Base-by-base conservation (phyloP, 148 eudicot species). In the Vaccinium vitisidaea region DNA sequence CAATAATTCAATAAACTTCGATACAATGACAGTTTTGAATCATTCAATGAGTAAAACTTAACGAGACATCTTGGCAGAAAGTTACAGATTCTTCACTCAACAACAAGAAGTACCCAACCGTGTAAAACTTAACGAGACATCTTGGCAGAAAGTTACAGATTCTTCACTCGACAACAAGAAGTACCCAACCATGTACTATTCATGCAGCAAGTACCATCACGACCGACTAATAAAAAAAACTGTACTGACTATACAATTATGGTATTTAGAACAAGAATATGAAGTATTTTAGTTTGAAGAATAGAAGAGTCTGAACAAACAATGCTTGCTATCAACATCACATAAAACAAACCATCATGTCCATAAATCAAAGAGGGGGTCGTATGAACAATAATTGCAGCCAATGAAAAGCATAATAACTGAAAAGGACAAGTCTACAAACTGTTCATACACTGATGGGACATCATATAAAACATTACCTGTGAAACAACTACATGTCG, bases 401-500 rank as follows among this genome's bases (percentile, higher is more conserved):
- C 27, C 74, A 69, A 27, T 69, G 74, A 69, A 27, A 69, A 27
- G 18, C 74, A 69, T 4, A 69, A 53, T 53, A 53, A 69, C 43
- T 27, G 12, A 27, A 27, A 69, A 30, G 39, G 74, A 69, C 15
- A 6, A 7, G 13, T 13, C 18, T 30, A 1, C 74, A 13, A 27
- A 27, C 16, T 69, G 30, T 27, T 4, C 8, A 23, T 69, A 10
- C 18, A 69, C 5, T 12, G 25, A 27, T 67, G 27, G 63, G 39
- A 65, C 36, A 65, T 39, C 53, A 39, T 59, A 13, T 19, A 2
- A 13, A 27, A 82, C 13, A 4, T 82, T 87, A 91, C 99, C 98
- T 97, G 99, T 1, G 99, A 91, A 91, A 97, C 92, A 50, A 97
- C 98, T 8, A 89, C 93, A 75, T 94, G 98, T 36, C 99, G 85